Evolutionary conservation across 768 basidiomycete genomes (phyloP).

Genomic region (Amanita rimosa): DNA sequence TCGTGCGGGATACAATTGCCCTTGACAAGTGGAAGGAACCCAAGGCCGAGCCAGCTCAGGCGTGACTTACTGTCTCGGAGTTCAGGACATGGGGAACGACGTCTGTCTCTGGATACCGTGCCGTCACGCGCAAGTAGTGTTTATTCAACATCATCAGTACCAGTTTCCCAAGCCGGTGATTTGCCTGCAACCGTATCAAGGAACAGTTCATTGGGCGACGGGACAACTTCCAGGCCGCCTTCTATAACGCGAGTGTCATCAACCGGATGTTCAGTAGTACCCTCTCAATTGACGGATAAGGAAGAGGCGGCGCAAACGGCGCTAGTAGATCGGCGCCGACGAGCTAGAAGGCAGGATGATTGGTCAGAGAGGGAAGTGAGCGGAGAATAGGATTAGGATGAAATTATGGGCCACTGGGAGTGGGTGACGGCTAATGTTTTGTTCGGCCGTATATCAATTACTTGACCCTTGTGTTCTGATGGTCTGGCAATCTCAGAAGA

Average conservation of each 20-base stretch:
- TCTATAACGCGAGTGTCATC: constrained; percentile 5
- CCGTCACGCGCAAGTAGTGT: constrained; percentile 15
- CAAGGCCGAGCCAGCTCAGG: constrained; percentile 7
- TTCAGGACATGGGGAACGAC: constrained; percentile 1
- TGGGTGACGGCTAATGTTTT: not conserved
- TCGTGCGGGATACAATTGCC: constrained; percentile 8
- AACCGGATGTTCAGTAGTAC: constrained; percentile 5
- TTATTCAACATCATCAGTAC: constrained; percentile 14
- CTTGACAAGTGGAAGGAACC: constrained; percentile 8
- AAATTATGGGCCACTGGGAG: not conserved
- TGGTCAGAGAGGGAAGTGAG: constrained; percentile 2
- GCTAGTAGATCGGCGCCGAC: constrained; percentile 9
- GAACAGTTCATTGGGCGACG: not conserved
- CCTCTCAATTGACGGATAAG: not conserved
- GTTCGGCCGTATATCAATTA: not conserved
- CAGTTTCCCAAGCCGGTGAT: not conserved
- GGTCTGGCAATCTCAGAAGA: not conserved
- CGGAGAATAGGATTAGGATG: not conserved
- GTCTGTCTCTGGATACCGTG: constrained; percentile 5
- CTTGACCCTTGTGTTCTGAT: not conserved
- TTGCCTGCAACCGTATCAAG: not conserved
- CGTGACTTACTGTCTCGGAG: constrained; percentile 3
- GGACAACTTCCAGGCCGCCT: not conserved
- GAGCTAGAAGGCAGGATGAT: constrained; percentile 7
- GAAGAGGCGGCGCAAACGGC: constrained; percentile 6